Conservation (phyloP, 2,329 filamentous ascomycete species). For the Botrytis paeoniae region DNA sequence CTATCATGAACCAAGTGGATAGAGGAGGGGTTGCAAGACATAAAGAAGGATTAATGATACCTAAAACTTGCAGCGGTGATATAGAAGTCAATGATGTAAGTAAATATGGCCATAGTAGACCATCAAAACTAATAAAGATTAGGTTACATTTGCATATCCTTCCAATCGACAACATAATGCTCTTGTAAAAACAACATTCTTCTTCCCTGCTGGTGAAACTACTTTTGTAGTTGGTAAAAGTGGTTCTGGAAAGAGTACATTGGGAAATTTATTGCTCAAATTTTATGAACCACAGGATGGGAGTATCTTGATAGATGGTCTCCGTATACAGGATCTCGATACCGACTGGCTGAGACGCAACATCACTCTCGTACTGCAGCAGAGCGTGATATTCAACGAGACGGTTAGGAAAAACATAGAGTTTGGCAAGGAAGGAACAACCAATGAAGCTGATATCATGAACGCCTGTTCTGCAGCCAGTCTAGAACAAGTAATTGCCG, state of each 20-base stretch:
- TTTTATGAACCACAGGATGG: conserved; percentile 70
- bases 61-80: conserved; percentile 56
- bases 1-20: conserved; percentile 41
- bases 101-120: conserved; percentile 12
- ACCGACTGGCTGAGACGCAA: conserved; percentile 72
- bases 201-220: conserved; percentile 68
- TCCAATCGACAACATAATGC: conserved; percentile 59
- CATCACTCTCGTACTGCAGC: conserved; percentile 78
- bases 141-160: conserved; percentile 84
- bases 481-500: conserved; percentile 63
- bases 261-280: conserved; percentile 74
- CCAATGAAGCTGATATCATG: conserved; percentile 54
- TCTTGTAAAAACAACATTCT: conserved; percentile 61
- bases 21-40: conserved; percentile 32
- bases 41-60: conserved; percentile 38
- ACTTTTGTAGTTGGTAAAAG: conserved; percentile 83
- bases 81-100: conserved; percentile 68
- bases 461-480: conserved; percentile 64
- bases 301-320: conserved; percentile 65
- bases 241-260: conserved; percentile 88
- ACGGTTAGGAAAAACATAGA: conserved; percentile 75
- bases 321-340: conserved; percentile 59
- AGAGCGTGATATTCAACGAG: conserved; percentile 77
- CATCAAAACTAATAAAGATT: conserved; percentile 26
- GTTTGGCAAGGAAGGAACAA: conserved; percentile 58